Conservation (phyloP, 2,329 filamentous ascomycete genomes). For the Exophiala bonariae region DNA sequence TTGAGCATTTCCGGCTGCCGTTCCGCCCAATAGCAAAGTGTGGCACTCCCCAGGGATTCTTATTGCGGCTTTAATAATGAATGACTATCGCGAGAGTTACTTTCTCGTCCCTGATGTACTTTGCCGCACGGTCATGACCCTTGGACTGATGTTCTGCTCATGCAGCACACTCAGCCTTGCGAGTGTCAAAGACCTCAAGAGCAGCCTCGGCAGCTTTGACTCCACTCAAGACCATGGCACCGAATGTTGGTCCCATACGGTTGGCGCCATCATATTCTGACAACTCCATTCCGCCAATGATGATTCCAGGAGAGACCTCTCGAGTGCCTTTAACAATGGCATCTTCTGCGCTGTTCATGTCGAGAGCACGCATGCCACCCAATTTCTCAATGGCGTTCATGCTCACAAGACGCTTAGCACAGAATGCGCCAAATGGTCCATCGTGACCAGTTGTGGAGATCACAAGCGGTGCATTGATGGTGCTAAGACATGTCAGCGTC, state of each 20-base stretch:
- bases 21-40: too few relatives aligned
- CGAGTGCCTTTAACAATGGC: constrained; percentile 90
- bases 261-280: constrained; percentile 88
- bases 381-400: constrained; percentile 83
- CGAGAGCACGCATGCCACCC: constrained; percentile 87
- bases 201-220: constrained; percentile 91
- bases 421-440: constrained; percentile 87
- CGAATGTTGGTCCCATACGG: constrained; percentile 86
- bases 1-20: too few relatives aligned
- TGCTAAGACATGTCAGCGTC: constrained; percentile 53
- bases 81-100: too few relatives aligned
- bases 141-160: constrained; percentile 34
- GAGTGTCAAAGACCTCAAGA: constrained; percentile 71
- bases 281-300: constrained; percentile 94
- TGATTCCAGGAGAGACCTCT: constrained; percentile 82
- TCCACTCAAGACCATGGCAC: constrained; percentile 83
- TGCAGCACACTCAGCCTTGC: constrained; percentile 74
- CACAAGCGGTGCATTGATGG: constrained; percentile 86
- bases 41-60: too few relatives aligned
- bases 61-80: too few relatives aligned
- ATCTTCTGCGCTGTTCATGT: constrained; percentile 90
- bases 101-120: too few relatives aligned
- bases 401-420: constrained; percentile 83
- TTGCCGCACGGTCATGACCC: neutral
- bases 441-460: constrained; percentile 92